Evolutionary conservation across 148 eudicot species (phyloP).

Genomic region (Rhododendron molle): DNA sequence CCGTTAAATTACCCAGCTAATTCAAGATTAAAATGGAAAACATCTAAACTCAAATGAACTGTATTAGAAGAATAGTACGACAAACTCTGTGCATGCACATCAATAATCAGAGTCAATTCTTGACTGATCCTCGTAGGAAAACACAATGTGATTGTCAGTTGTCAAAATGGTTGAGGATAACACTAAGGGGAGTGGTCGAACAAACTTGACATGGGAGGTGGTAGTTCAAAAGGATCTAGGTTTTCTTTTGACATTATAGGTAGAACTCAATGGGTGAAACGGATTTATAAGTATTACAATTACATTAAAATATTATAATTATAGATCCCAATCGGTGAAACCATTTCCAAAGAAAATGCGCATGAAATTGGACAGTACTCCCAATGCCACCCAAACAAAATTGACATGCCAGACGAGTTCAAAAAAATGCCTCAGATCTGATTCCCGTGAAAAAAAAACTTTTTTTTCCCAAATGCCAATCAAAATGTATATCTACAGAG

Average conservation of each 20-base stretch:
- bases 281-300: neutral
- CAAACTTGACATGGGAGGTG: neutral
- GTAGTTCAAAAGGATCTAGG: neutral
- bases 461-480: neutral
- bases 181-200: neutral
- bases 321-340: neutral
- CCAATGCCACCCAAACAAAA: conserved; percentile 5
- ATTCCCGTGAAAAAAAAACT: neutral
- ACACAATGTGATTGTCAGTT: neutral
- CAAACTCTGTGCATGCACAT: neutral
- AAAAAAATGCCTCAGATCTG: conserved; percentile 21
- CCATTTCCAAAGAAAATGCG: conserved; percentile 1
- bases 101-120: neutral
- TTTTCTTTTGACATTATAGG: neutral
- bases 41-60: neutral
- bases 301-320: no score
- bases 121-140: neutral
- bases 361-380: neutral
- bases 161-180: neutral
- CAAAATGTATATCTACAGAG: neutral
- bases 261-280: neutral
- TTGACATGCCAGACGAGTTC: neutral
- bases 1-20: neutral
- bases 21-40: neutral
- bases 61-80: neutral